These are phyloP conservation scores for Kwoniella shivajii DNA, from an alignment of 1,284 basidiomycete genomes.

Conservation along the genomic window DNA sequence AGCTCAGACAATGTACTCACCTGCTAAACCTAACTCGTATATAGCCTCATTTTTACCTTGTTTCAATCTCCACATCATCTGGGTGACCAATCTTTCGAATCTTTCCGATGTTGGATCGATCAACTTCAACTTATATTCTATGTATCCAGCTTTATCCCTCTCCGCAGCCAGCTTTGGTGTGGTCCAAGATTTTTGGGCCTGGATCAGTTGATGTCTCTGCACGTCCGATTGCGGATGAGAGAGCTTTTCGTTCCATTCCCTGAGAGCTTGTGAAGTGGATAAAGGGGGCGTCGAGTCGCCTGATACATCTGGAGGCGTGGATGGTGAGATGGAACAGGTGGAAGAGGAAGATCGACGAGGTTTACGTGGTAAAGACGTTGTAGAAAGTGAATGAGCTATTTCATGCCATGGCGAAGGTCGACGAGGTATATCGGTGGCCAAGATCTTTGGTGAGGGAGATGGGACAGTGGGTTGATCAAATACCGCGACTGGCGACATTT, in stretches of 20 bases:
- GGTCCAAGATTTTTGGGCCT: neutral
- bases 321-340: slow-evolving; percentile 1
- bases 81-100: slow-evolving; percentile 71
- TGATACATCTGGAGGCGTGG: neutral
- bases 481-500: neutral
- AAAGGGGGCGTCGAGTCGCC: neutral
- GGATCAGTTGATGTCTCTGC: slow-evolving; percentile 35
- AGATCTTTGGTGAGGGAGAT: neutral
- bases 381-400: slow-evolving; percentile 43
- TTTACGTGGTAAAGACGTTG: slow-evolving; percentile 30
- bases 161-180: slow-evolving; percentile 50
- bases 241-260: slow-evolving; percentile 44
- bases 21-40: slow-evolving; percentile 81
- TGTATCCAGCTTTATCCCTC: slow-evolving; percentile 52
- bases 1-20: slow-evolving; percentile 24
- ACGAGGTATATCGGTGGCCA: slow-evolving; percentile 23
- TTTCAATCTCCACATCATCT: slow-evolving; percentile 90
- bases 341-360: slow-evolving; percentile 14
- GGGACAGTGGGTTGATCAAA: neutral
- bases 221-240: slow-evolving; percentile 31
- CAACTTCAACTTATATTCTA: slow-evolving; percentile 56
- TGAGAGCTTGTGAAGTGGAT: slow-evolving; percentile 37
- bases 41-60: slow-evolving; percentile 89
- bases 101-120: slow-evolving; percentile 53
- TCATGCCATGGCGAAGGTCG: slow-evolving; percentile 52